phyloP scores from a whole-genome alignment of 169 alveolate genomes.

The Eimeria nieschulzi region DNA sequence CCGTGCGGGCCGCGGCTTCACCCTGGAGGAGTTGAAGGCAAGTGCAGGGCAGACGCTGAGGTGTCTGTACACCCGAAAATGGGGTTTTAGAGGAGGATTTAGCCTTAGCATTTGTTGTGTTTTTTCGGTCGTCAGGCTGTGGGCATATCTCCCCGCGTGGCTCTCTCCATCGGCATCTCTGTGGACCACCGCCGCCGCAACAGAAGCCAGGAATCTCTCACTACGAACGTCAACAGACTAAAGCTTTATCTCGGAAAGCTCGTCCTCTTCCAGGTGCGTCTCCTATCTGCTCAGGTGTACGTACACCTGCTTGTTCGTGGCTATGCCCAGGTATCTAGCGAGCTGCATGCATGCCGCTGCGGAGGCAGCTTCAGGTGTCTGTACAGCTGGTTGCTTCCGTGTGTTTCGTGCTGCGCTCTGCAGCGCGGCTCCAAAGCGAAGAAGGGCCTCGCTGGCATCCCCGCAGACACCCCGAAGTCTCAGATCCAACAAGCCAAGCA shows the following conservation, averaged over 20 bases:
- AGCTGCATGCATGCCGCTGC: background rate
- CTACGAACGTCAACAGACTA: slow-evolving; percentile 95
- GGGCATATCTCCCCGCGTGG: slow-evolving; percentile 94
- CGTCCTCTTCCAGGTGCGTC: slow-evolving; percentile 94
- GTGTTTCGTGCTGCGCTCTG: background rate
- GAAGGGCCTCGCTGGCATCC: slow-evolving; percentile 91
- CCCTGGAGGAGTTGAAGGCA: slow-evolving; percentile 96
- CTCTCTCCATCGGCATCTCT: slow-evolving; percentile 97
- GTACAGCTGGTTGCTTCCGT: background rate
- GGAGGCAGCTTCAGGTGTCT: background rate
- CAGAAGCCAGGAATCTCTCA: slow-evolving; percentile 93
- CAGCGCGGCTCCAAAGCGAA: slow-evolving; percentile 90
- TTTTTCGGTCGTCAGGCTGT: slow-evolving; percentile 81
- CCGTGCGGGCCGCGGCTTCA: slow-evolving; percentile 99
- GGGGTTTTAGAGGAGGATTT: background rate
- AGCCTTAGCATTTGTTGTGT: background rate
- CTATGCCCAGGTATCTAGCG: background rate
- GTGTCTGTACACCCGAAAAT: background rate
- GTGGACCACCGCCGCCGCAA: slow-evolving; percentile 99
- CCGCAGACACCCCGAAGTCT: slow-evolving; percentile 78
- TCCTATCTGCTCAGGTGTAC: too few species aligned
- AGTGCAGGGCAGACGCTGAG: too few species aligned
- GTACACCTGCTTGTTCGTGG: background rate
- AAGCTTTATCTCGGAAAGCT: slow-evolving; percentile 95
- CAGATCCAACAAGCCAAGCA: slow-evolving; percentile 76